phyloP scores from a whole-genome alignment of 2,329 filamentous ascomycete species.

The Thielaviopsis euricoi region DNA sequence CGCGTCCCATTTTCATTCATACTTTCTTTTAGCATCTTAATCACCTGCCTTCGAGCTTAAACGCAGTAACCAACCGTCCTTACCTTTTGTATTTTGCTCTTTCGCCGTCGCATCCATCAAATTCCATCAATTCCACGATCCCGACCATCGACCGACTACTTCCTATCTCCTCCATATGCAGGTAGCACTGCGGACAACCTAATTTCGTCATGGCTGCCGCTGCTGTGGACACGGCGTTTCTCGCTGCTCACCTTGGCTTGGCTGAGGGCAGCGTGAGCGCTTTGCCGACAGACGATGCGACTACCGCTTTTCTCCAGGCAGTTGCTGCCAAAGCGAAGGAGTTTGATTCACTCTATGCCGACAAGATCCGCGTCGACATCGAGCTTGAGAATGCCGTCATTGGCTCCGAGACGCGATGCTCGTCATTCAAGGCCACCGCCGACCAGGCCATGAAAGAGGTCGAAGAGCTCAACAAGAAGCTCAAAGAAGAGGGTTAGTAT shows the following conservation, averaged over 20 bases:
- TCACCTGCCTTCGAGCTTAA: background rate
- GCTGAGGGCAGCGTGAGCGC: conserved; percentile 45
- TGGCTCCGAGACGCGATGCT: conserved; percentile 65
- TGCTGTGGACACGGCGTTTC: conserved; percentile 51
- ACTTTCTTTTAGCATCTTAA: background rate
- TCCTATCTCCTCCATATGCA: conserved; percentile 2
- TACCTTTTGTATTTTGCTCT: background rate
- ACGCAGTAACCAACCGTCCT: background rate
- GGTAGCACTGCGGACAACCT: background rate
- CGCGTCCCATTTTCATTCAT: background rate
- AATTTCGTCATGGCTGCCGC: conserved; percentile 24
- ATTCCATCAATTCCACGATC: background rate
- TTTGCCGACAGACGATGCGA: conserved; percentile 53
- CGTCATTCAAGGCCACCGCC: conserved; percentile 62
- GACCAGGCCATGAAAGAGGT: conserved; percentile 75
- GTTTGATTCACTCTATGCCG: conserved; percentile 63
- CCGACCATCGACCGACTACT: background rate
- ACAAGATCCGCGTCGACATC: conserved; percentile 79
- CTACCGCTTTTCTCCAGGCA: conserved; percentile 56
- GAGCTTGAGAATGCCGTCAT: conserved; percentile 84
- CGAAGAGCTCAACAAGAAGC: conserved; percentile 62
- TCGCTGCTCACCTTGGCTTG: conserved; percentile 55
- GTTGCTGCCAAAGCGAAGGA: conserved; percentile 68
- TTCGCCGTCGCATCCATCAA: background rate
- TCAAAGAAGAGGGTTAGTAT: conserved; percentile 62